Conservation (phyloP, 352 stramenopile species). For the Phytopythium mirpurense region DNA sequence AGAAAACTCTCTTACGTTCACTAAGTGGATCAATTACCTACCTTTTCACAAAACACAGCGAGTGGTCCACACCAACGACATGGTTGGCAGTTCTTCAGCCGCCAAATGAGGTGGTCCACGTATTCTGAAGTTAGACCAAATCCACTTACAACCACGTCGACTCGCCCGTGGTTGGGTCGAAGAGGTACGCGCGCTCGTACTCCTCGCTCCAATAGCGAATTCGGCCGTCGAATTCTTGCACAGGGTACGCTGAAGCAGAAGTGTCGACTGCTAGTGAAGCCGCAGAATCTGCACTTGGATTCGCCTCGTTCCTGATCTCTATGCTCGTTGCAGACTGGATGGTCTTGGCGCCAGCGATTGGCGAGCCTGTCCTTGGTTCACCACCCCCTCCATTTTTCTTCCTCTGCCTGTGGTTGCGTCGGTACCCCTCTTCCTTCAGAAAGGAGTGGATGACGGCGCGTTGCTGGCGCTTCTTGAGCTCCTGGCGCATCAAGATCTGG, state of each 20-base stretch:
- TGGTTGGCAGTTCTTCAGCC: too few relatives aligned
- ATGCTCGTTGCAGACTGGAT: too few relatives aligned
- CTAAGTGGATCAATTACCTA: too few relatives aligned
- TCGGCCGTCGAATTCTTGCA: conserved; percentile 9
- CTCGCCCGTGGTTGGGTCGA: conserved; percentile 33
- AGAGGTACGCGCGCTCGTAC: conserved; percentile 44
- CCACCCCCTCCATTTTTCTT: background rate
- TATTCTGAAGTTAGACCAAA: conserved; percentile 18
- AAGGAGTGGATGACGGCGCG: conserved; percentile 49
- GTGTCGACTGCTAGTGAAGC: too few relatives aligned
- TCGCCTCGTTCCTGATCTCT: too few relatives aligned
- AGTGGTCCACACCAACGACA: too few relatives aligned
- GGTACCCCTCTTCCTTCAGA: conserved; percentile 32
- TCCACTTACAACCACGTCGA: conserved; percentile 42
- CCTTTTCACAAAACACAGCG: too few relatives aligned
- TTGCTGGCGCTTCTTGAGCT: conserved; percentile 45
- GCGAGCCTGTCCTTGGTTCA: background rate
- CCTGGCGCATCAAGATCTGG: conserved; percentile 34
- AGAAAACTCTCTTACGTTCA: too few relatives aligned
- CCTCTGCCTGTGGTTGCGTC: conserved; percentile 19
- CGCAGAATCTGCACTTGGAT: background rate
- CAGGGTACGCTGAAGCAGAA: background rate
- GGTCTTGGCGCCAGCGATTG: background rate
- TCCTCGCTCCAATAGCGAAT: conserved; percentile 61
- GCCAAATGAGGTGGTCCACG: conserved; percentile 11